Percentiles rank a stretch among this genome's conserved stretches.
phyloP scores from a whole-genome alignment of 2,329 filamentous ascomycete species.

The Macrophomina tecta region DNA sequence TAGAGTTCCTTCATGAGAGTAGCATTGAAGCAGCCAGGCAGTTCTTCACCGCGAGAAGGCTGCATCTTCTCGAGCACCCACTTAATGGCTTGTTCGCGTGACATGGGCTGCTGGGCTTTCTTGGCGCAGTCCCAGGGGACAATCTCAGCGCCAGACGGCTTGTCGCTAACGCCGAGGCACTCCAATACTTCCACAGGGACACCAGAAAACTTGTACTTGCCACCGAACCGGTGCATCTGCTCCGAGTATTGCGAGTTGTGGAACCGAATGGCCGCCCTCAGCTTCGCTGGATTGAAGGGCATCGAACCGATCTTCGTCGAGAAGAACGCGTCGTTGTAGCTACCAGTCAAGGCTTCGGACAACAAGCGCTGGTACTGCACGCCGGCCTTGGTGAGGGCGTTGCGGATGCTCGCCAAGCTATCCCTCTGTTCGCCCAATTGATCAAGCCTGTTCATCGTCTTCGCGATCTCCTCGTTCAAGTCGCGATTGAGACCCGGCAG shows the following conservation, averaged over 20 bases:
- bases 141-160: not conserved
- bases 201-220: not conserved
- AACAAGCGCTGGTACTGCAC: not conserved
- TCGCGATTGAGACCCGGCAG: slow-evolving; percentile 44
- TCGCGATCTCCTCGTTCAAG: slow-evolving; percentile 34
- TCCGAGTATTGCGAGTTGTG: not conserved
- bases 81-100: slow-evolving; percentile 47
- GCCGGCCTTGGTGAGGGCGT: not conserved
- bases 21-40: slow-evolving; percentile 10
- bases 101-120: slow-evolving; percentile 34
- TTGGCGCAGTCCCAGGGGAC: slow-evolving; percentile 30
- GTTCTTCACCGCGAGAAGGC: not conserved
- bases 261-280: not conserved
- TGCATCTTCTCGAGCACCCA: slow-evolving; percentile 49
- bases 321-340: slow-evolving; percentile 6
- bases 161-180: not conserved
- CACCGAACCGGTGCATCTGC: not conserved
- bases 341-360: not conserved
- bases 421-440: not conserved
- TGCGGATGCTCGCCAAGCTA: not conserved
- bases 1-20: slow-evolving; percentile 3
- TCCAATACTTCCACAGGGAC: not conserved
- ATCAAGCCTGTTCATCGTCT: not conserved
- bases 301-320: not conserved
- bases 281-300: not conserved